These are phyloP conservation scores for Kalanchoe fedtschenkoi DNA, from an alignment of 164 flowering plant genomes.

Conservation along the genomic window DNA sequence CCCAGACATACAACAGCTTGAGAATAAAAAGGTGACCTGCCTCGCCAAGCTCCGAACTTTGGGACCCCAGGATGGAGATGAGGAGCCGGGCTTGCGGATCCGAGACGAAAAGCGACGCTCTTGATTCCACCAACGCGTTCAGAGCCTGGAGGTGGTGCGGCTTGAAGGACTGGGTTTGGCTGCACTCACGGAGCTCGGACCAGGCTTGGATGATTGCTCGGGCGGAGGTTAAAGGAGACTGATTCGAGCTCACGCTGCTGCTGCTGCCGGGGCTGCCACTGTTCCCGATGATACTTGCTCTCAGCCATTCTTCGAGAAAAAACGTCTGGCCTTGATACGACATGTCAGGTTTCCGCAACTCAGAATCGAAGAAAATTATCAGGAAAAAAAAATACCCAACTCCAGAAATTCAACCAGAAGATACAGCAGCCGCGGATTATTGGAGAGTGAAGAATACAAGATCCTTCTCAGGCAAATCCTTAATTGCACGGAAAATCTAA, in stretches of 20 bases:
- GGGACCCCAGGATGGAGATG: slow-evolving; percentile 48
- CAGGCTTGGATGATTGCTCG: slow-evolving; percentile 74
- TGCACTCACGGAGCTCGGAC: slow-evolving; percentile 67
- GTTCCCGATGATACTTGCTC: slow-evolving; percentile 19
- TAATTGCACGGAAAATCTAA: not conserved
- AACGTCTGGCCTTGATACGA: slow-evolving; percentile 31
- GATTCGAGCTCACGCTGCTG: slow-evolving; percentile 12
- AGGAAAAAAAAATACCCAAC: not conserved
- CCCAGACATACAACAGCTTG: slow-evolving; percentile 80
- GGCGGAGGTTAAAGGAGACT: slow-evolving; percentile 46
- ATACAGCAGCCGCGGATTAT: no score
- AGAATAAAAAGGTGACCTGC: slow-evolving; percentile 51
- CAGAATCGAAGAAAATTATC: not conserved
- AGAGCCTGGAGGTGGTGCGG: slow-evolving; percentile 44
- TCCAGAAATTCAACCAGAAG: no score
- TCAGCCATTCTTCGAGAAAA: slow-evolving; percentile 77
- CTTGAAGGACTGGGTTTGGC: slow-evolving; percentile 26
- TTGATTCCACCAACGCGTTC: slow-evolving; percentile 40
- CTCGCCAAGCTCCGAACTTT: slow-evolving; percentile 28
- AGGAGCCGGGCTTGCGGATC: slow-evolving; percentile 90
- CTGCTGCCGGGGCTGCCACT: slow-evolving; percentile 12
- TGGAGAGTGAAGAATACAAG: no score
- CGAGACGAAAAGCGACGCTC: slow-evolving; percentile 57
- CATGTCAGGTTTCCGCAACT: slow-evolving; percentile 13
- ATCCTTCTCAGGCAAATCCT: no score